Conservation (phyloP, 257 asterid genomes). For the Solanum boliviense region DNA sequence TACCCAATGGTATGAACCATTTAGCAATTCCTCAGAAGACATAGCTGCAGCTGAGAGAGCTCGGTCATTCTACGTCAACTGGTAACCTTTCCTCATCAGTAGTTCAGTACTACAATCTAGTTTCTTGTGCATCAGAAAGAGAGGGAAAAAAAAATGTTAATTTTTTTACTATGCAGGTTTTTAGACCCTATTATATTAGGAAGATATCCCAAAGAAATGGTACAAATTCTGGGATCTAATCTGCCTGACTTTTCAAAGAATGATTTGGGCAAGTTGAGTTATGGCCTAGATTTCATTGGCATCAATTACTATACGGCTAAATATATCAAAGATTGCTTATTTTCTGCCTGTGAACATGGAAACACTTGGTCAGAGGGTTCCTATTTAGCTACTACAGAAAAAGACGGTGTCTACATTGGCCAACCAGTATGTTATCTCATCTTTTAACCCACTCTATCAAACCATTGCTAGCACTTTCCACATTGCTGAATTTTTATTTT, state of each 20-base stretch:
- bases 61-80: slow-evolving; percentile 40
- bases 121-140: background rate
- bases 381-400: slow-evolving; percentile 14
- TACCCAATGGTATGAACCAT: slow-evolving; percentile 48
- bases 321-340: slow-evolving; percentile 46
- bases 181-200: slow-evolving; percentile 45
- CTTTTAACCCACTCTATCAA: background rate
- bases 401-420: slow-evolving; percentile 35
- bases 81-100: slow-evolving; percentile 15
- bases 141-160: rapidly evolving
- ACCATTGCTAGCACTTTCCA: background rate
- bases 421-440: slow-evolving; percentile 24
- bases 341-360: slow-evolving; percentile 31
- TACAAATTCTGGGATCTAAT: slow-evolving; percentile 17
- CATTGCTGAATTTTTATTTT: background rate
- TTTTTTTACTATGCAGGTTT: slow-evolving; percentile 21
- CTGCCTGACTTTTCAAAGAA: slow-evolving; percentile 26
- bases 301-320: slow-evolving; percentile 42
- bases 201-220: slow-evolving; percentile 47
- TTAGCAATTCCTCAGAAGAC: slow-evolving; percentile 37
- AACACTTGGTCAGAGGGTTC: slow-evolving; percentile 34
- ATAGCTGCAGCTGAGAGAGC: slow-evolving; percentile 52
- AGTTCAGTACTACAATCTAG: background rate
- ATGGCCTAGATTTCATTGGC: slow-evolving; percentile 39
- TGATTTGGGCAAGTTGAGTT: slow-evolving; percentile 11